Base-by-base conservation (phyloP, 192 early-diverging fungal genomes). In the Coemansia sp. region DNA sequence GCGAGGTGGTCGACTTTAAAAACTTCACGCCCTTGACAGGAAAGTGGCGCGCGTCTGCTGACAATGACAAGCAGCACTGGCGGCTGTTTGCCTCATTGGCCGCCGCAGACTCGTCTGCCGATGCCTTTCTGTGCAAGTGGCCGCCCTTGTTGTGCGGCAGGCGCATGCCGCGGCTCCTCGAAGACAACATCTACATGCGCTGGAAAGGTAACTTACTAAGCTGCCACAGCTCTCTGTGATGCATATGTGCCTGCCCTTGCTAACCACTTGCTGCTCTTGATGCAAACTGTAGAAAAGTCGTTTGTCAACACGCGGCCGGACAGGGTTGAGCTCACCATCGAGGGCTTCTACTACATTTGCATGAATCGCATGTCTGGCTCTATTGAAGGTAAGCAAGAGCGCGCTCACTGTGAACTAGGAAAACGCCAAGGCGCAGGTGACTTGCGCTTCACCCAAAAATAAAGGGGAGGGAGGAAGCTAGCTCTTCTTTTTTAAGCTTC, bases 131-230 rank as follows among this genome's bases (percentile, higher is more conserved):
- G 73, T 62, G 66, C 28, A 39, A 59, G 38, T 68, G 70, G 77
- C 82, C 77, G 3, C 52, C 43, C 34, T 53, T 59, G 25, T 26
- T 78, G 52, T 37, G 66, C 33, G 76, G 76, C 20, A 69, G 73
- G 52, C 80, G 83, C 53, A 77, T 83, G 58, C 78, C 81, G 23
- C 69, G 79, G 58, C 56, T 85, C 25, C 69, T 80, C 18, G 74
- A 89, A 62, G 86, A 89, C 37, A 86, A 85, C 59, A 82, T 89
- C n/a, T 85, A 87, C 55, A 89, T 89, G 88, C 85, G 88, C 18
- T 89, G 88, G 88, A 89, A 89, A 72, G 86, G 74, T 66, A 70
- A 7, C 18, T 39, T 11, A n/a, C 8, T 3, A 14, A 18, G 55
- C 33, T 20, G 13, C 39, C 38, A 25, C 35, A 25, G 21, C 16